Percentiles rank a stretch among this genome's conserved stretches.
These are phyloP conservation scores for Phtheirospermum japonicum DNA, from an alignment of 257 asterid species.

Conservation along the genomic window DNA sequence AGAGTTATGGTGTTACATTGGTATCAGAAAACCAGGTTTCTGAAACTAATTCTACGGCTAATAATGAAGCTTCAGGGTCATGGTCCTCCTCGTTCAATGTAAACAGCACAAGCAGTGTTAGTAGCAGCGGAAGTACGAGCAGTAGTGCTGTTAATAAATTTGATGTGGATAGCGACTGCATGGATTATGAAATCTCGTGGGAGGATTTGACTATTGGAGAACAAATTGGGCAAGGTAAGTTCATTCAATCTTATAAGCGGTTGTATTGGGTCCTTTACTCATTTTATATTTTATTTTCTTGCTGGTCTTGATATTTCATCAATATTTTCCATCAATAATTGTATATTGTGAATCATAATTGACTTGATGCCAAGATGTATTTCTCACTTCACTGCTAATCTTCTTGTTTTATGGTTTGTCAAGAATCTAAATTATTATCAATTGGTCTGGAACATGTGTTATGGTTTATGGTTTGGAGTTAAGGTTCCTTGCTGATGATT, in stretches of 20 bases:
- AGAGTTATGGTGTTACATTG: conserved; percentile 30
- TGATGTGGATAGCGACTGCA: conserved; percentile 68
- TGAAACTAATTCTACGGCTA: conserved; percentile 42
- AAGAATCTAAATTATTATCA: conserved; percentile 17
- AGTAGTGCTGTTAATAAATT: conserved; percentile 68
- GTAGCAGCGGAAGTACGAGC: conserved; percentile 84
- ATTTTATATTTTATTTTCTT: background rate
- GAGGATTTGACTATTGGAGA: conserved; percentile 94
- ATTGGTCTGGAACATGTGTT: background rate
- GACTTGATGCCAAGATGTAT: background rate
- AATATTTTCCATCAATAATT: background rate
- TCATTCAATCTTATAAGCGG: conserved; percentile 13
- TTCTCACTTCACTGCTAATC: conserved; percentile 1
- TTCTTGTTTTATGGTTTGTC: conserved; percentile 10
- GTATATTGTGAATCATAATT: background rate
- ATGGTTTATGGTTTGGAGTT: conserved; percentile 3
- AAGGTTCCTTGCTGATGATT: conserved; percentile 19
- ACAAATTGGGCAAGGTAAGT: conserved; percentile 90
- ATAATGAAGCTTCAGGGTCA: conserved; percentile 76
- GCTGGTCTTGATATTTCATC: background rate
- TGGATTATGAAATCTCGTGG: conserved; percentile 94
- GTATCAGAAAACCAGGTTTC: conserved; percentile 50
- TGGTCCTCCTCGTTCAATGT: conserved; percentile 80
- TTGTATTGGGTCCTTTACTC: conserved; percentile 15
- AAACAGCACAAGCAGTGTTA: conserved; percentile 86